Percentiles rank a stretch among this genome's conserved stretches.
These are phyloP conservation scores for Xylaria venustula DNA, from an alignment of 495 filamentous ascomycete species.

Conservation along the genomic window DNA sequence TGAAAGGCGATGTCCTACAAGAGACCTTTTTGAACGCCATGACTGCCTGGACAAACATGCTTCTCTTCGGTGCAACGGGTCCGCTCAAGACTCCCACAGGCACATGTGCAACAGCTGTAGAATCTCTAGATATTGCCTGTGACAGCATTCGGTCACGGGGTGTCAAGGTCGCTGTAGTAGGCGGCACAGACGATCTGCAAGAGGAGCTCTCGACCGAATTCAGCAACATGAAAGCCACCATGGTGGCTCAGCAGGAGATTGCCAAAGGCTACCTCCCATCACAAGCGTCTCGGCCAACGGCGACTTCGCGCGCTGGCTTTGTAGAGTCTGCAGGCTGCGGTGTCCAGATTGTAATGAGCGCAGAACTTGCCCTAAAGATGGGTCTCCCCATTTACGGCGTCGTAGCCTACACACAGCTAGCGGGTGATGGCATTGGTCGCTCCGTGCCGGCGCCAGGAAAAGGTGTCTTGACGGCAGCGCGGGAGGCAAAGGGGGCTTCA, in stretches of 20 bases:
- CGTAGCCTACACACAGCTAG: constrained; percentile 77
- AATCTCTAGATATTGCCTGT: constrained; percentile 86
- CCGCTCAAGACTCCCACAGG: constrained; percentile 87
- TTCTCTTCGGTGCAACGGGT: constrained; percentile 79
- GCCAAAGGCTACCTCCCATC: constrained; percentile 77
- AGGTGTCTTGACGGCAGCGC: constrained; percentile 80
- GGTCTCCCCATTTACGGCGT: constrained; percentile 87
- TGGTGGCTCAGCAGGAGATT: constrained; percentile 81
- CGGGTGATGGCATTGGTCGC: constrained; percentile 66
- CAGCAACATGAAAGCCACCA: constrained; percentile 89
- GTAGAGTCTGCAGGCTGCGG: constrained; percentile 91
- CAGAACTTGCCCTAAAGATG: constrained; percentile 59
- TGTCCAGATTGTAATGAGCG: constrained; percentile 86
- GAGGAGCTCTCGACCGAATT: constrained; percentile 91
- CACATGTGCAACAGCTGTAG: constrained; percentile 85
- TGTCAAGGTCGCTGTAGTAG: constrained; percentile 80
- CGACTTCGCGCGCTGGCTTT: constrained; percentile 81
- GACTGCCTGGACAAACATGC: constrained; percentile 93
- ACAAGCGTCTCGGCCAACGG: constrained; percentile 86
- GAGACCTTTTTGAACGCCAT: constrained; percentile 93
- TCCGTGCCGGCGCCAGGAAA: constrained; percentile 79
- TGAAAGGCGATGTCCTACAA: constrained; percentile 86
- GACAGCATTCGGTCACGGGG: constrained; percentile 88
- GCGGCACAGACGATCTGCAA: constrained; percentile 89
- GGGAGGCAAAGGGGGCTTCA: constrained; percentile 73